Percentiles rank a stretch among this genome's conserved stretches.
phyloP scores from a whole-genome alignment of 2,329 filamentous ascomycete genomes.

The Coniochaeta sp. region DNA sequence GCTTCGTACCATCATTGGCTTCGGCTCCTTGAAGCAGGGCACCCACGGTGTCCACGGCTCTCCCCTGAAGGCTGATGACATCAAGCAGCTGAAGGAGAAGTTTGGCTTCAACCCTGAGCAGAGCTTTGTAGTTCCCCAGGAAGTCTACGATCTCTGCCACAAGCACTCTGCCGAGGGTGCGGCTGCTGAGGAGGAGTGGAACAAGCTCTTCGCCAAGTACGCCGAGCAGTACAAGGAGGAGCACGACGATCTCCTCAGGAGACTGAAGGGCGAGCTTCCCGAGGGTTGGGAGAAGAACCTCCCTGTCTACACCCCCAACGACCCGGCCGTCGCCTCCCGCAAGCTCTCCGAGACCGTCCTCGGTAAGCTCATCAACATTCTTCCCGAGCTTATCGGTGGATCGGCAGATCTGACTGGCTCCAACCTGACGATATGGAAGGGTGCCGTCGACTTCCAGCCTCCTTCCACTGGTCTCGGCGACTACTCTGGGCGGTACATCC shows the following conservation, averaged over 20 bases:
- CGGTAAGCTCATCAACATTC: slow-evolving; percentile 69
- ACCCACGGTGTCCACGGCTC: slow-evolving; percentile 95
- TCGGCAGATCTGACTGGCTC: slow-evolving; percentile 97
- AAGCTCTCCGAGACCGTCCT: slow-evolving; percentile 96
- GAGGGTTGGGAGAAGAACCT: slow-evolving; percentile 95
- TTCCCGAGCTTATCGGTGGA: slow-evolving; percentile 91
- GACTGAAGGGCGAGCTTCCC: slow-evolving; percentile 75
- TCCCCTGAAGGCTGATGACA: slow-evolving; percentile 89
- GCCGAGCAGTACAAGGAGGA: slow-evolving; percentile 67
- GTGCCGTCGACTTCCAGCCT: slow-evolving; percentile 94
- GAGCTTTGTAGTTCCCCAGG: slow-evolving; percentile 86
- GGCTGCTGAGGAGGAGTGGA: slow-evolving; percentile 89
- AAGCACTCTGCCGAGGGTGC: slow-evolving; percentile 82
- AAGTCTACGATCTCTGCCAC: slow-evolving; percentile 87
- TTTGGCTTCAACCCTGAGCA: slow-evolving; percentile 95
- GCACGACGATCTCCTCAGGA: slow-evolving; percentile 72
- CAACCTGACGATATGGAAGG: slow-evolving; percentile 98
- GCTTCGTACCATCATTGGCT: slow-evolving; percentile 95
- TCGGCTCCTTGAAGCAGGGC: slow-evolving; percentile 85
- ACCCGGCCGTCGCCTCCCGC: slow-evolving; percentile 80
- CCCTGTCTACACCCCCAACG: slow-evolving; percentile 80
- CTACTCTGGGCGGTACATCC: slow-evolving; percentile 85
- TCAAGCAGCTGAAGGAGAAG: slow-evolving; percentile 86
- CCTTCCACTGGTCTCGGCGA: slow-evolving; percentile 78
- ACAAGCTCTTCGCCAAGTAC: slow-evolving; percentile 87